A percentile compares a stretch with the other conserved stretches of the same genome.
Conservation (phyloP, 2,329 filamentous ascomycete genomes). For the Talaromyces funiculosus region DNA sequence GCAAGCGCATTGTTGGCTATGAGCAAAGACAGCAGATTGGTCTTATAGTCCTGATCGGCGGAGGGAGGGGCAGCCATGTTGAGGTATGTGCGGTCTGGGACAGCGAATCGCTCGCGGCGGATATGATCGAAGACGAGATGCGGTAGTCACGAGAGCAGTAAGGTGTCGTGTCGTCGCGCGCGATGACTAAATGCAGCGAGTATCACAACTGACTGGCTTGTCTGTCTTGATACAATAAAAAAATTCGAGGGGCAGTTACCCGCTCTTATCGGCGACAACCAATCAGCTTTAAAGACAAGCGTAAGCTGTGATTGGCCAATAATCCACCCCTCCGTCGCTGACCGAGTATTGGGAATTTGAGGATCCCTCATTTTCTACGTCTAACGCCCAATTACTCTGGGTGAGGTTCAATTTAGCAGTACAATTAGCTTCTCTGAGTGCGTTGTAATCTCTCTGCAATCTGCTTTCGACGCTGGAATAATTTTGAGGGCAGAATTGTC, state of each 20-base stretch:
- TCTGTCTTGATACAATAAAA: too few species aligned
- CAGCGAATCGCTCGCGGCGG: not conserved
- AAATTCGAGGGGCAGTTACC: conserved; percentile 9
- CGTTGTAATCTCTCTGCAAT: not conserved
- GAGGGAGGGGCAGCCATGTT: conserved; percentile 24
- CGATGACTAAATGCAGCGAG: not conserved
- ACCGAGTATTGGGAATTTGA: conserved; percentile 10
- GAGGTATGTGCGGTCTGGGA: not conserved
- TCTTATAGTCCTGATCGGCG: conserved; percentile 33
- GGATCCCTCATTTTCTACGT: not conserved
- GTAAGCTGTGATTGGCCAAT: conserved; percentile 5
- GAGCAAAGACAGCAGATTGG: conserved; percentile 33
- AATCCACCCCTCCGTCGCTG: conserved; percentile 7
- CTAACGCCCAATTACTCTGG: too few species aligned
- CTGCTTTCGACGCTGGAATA: not conserved
- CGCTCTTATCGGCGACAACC: not conserved
- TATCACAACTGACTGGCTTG: not conserved
- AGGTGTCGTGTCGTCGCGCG: not conserved
- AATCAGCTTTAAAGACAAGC: not conserved
- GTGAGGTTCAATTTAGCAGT: not conserved
- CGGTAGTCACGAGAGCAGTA: not conserved
- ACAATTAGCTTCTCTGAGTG: not conserved
- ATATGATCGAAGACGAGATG: not conserved
- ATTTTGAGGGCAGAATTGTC: not conserved
- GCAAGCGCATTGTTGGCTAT: conserved; percentile 38